phyloP scores from a whole-genome alignment of 139 green algal genomes.

The Penium margaritaceum region DNA sequence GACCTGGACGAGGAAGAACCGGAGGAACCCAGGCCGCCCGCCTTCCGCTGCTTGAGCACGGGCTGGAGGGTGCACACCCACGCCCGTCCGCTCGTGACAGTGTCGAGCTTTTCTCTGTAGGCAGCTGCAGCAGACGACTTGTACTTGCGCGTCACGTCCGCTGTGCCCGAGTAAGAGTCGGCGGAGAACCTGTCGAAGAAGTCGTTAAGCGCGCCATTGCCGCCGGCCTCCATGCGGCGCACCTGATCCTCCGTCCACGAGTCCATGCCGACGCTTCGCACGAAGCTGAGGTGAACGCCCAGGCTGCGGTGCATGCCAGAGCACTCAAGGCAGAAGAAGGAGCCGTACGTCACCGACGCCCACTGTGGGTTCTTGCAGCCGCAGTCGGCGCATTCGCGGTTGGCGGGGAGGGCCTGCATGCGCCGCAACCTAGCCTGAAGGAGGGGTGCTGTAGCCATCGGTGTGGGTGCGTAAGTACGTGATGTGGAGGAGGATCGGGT shows the following conservation, averaged over 20 bases:
- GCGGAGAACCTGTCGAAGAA: constrained; percentile 83
- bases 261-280: constrained; percentile 93
- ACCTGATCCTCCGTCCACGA: constrained; percentile 82
- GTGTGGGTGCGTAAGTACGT: too few species aligned
- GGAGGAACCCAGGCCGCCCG: too few species aligned
- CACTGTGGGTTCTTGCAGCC: constrained; percentile 84
- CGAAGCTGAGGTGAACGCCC: constrained; percentile 94
- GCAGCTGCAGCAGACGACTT: too few species aligned
- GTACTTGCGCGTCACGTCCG: too few species aligned
- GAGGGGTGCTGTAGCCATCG: too few species aligned
- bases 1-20: too few species aligned
- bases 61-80: constrained; percentile 47
- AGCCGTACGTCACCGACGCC: constrained; percentile 85
- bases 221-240: constrained; percentile 84
- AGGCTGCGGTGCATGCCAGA: constrained; percentile 82
- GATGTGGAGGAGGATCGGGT: too few species aligned
- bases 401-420: constrained; percentile 70
- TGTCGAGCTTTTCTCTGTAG: constrained; percentile 77
- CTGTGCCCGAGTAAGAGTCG: too few species aligned
- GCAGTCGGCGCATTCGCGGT: constrained; percentile 89
- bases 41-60: background rate
- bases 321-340: constrained; percentile 97
- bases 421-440: constrained; percentile 54
- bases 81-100: constrained; percentile 65
- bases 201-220: constrained; percentile 75